Evolutionary conservation across 2,329 filamentous ascomycete species (phyloP).

Genomic region (Trichoderma arundinaceum): DNA sequence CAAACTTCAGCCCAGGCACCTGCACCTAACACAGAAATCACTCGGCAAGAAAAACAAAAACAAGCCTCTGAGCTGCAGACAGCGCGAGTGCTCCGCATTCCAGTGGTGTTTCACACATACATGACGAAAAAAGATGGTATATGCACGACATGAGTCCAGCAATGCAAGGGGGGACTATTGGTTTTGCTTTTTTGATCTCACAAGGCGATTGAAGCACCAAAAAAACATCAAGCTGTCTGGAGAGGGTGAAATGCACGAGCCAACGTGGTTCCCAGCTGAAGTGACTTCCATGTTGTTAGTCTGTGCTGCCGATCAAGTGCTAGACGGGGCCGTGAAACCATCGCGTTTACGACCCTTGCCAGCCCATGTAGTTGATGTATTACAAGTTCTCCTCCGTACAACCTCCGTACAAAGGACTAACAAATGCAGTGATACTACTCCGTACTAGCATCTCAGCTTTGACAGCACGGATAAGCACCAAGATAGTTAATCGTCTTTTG

Average conservation of each 20-base stretch:
- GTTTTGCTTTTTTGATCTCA: neutral
- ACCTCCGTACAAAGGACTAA: too few relatives aligned
- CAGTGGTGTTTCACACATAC: slow-evolving; percentile 3
- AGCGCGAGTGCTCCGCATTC: slow-evolving; percentile 11
- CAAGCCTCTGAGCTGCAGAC: neutral
- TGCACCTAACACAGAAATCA: neutral
- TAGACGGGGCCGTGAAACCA: slow-evolving; percentile 21
- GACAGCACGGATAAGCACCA: too few relatives aligned
- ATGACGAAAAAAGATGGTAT: neutral
- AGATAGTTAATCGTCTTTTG: too few relatives aligned
- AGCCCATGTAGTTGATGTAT: neutral
- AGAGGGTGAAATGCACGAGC: neutral
- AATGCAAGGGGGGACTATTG: slow-evolving; percentile 4
- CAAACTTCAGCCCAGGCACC: neutral
- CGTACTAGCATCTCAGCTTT: too few relatives aligned
- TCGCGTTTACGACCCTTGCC: slow-evolving; percentile 3
- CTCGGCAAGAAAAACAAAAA: neutral
- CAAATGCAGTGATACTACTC: too few relatives aligned
- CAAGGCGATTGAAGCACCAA: neutral
- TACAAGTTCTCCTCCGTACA: too few relatives aligned
- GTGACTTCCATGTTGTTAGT: neutral
- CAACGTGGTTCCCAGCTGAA: slow-evolving; percentile 1
- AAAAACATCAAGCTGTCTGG: neutral
- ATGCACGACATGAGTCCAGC: slow-evolving; percentile 6
- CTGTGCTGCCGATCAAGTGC: slow-evolving; percentile 21